Evolutionary conservation across 202 grass and related monocot species (phyloP).

Genomic region (Brachypodium distachyon): DNA sequence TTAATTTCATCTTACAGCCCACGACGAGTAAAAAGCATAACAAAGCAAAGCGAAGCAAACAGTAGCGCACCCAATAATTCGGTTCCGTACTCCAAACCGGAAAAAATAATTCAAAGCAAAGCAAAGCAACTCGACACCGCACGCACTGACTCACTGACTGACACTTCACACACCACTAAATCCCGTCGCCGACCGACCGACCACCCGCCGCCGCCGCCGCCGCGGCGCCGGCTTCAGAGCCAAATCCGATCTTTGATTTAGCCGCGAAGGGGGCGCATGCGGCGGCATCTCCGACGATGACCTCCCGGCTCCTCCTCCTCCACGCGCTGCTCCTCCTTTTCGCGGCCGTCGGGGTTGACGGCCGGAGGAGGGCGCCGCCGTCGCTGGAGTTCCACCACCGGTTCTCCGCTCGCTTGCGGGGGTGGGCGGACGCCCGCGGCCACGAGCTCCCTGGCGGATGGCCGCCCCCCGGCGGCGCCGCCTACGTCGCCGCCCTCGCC

Average conservation of each 20-base stretch:
- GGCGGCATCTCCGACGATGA: constrained; percentile 12
- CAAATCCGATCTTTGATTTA: not conserved
- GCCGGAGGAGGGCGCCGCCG: not conserved
- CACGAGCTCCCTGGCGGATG: constrained; percentile 48
- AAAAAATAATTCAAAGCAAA: not conserved
- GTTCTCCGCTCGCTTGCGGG: constrained; percentile 43
- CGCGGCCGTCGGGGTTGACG: not conserved
- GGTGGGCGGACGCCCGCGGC: constrained; percentile 34
- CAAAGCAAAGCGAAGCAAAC: not conserved
- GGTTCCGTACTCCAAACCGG: not conserved
- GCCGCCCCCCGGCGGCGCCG: constrained; percentile 24
- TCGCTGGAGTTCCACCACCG: constrained; percentile 58
- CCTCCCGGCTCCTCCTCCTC: not conserved
- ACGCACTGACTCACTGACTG: constrained; percentile 10
- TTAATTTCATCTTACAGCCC: constrained; percentile 15
- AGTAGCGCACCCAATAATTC: not conserved
- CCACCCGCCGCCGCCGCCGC: not conserved
- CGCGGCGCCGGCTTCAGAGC: not conserved
- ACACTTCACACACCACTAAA: not conserved
- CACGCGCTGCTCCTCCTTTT: constrained; percentile 9
- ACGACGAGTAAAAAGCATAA: not conserved
- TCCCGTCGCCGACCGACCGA: not conserved
- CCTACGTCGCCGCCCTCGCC: constrained; percentile 47
- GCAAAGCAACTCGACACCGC: constrained; percentile 2
- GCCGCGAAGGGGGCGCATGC: constrained; percentile 3